Evolutionary conservation across 1,284 basidiomycete species (phyloP).

Genomic region (Apiotrichum laibachii): DNA sequence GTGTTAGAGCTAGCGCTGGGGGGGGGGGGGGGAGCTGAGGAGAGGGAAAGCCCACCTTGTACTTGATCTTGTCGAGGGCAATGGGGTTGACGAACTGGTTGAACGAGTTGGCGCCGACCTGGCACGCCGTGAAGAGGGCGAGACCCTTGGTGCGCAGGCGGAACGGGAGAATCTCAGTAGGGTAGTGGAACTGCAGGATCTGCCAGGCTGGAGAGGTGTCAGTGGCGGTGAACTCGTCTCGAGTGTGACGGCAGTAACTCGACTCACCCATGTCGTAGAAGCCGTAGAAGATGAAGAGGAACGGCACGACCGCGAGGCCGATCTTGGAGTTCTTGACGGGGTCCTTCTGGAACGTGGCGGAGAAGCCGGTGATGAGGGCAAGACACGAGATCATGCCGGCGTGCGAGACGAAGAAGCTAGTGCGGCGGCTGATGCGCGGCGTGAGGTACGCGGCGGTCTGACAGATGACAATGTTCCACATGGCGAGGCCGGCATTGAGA

Average conservation of each 20-base stretch:
- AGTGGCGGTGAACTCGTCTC: no score
- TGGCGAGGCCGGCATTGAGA: conserved; percentile 30
- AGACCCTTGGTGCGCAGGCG: conserved; percentile 29
- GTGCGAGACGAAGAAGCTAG: conserved; percentile 14
- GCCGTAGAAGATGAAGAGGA: conserved; percentile 37
- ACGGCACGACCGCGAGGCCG: conserved; percentile 40
- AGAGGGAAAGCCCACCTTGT: conserved; percentile 2
- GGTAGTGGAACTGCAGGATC: conserved; percentile 22
- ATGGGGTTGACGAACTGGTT: conserved; percentile 35
- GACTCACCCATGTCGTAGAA: conserved; percentile 22
- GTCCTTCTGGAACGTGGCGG: conserved; percentile 23
- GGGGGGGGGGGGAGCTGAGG: no score
- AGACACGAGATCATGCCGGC: conserved; percentile 31
- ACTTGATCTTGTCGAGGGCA: conserved; percentile 21
- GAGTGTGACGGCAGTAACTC: no score
- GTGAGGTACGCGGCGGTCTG: conserved; percentile 16
- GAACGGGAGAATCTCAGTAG: conserved; percentile 31
- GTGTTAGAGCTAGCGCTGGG: no score
- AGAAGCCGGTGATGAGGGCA: conserved; percentile 31
- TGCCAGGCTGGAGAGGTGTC: conserved; percentile 12
- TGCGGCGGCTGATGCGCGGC: conserved; percentile 32
- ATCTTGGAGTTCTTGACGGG: conserved; percentile 23
- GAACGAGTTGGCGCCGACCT: conserved; percentile 17
- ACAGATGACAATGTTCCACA: conserved; percentile 24
- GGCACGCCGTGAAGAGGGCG: conserved; percentile 21